Conservation (phyloP, 257 asterid genomes). For the Anisodus tanguticus region DNA sequence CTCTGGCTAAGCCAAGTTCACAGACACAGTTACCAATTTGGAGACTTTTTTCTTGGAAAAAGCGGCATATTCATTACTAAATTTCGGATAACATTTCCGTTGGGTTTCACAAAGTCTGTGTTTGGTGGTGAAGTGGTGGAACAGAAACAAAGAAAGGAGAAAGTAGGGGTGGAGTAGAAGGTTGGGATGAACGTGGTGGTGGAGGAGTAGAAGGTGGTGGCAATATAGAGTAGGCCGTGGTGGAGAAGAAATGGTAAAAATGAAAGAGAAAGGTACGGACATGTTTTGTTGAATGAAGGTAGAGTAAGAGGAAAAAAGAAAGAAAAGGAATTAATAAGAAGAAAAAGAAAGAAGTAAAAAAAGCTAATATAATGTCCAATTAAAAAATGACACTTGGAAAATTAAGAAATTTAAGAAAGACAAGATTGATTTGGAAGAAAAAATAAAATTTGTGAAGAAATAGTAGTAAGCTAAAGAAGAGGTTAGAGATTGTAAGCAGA, state of each 20-base stretch:
- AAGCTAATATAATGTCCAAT: not conserved
- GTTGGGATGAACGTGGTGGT: too few relatives aligned
- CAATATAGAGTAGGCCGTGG: not conserved
- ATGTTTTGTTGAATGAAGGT: not conserved
- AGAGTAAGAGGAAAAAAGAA: not conserved
- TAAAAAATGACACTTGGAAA: not conserved
- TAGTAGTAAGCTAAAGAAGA: not conserved
- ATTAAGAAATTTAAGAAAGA: not conserved
- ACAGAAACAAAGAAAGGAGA: not conserved
- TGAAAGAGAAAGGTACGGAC: not conserved
- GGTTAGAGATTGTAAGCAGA: not conserved
- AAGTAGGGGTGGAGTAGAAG: not conserved
- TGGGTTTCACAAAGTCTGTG: not conserved
- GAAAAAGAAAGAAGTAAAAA: too few relatives aligned
- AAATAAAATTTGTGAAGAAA: not conserved
- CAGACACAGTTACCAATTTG: not conserved
- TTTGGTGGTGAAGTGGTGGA: not conserved
- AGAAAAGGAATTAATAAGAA: too few relatives aligned
- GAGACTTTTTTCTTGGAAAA: not conserved
- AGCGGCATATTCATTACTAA: not conserved
- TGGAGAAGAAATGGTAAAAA: not conserved
- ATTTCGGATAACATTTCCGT: not conserved
- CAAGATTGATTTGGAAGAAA: not conserved
- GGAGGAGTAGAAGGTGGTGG: too few relatives aligned
- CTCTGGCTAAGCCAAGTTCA: not conserved